Conservation (phyloP, 768 basidiomycete species). For the Antrodiella citrinella region DNA sequence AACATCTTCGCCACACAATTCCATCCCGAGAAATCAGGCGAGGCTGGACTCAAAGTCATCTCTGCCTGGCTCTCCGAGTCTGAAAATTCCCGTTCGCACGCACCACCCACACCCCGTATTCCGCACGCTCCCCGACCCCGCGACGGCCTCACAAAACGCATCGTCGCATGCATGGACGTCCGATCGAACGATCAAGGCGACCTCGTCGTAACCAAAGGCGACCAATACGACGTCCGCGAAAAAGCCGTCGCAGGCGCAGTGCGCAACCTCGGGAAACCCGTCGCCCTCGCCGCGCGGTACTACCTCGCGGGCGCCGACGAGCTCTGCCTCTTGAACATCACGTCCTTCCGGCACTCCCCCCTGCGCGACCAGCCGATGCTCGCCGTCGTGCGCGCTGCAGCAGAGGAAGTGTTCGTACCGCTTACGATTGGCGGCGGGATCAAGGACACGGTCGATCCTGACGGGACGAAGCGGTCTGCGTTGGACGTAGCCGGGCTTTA, state of each 20-base stretch:
- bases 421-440: conserved; percentile 98
- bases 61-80: conserved; percentile 70
- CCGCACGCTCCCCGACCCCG: conserved; percentile 32
- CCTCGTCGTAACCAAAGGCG: conserved; percentile 97
- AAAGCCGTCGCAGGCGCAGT: conserved; percentile 69
- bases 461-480: conserved; percentile 80
- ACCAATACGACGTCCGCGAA: conserved; percentile 97
- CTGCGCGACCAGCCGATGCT: conserved; percentile 98
- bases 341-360: conserved; percentile 95
- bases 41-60: conserved; percentile 75
- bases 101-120: conserved; percentile 28
- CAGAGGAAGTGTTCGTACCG: conserved; percentile 90
- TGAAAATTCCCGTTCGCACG: conserved; percentile 29
- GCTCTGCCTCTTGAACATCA: conserved; percentile 97
- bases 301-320: conserved; percentile 90
- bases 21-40: conserved; percentile 96
- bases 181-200: conserved; percentile 94
- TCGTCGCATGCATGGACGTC: conserved; percentile 97
- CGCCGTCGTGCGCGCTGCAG: conserved; percentile 84
- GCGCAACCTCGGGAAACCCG: conserved; percentile 95
- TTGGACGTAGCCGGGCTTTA: conserved; percentile 94
- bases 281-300: conserved; percentile 82
- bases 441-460: conserved; percentile 92
- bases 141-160: conserved; percentile 83
- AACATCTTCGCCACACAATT: conserved; percentile 94